phyloP scores from a whole-genome alignment of 2,329 filamentous ascomycete genomes.

The Fusarium sp. region DNA sequence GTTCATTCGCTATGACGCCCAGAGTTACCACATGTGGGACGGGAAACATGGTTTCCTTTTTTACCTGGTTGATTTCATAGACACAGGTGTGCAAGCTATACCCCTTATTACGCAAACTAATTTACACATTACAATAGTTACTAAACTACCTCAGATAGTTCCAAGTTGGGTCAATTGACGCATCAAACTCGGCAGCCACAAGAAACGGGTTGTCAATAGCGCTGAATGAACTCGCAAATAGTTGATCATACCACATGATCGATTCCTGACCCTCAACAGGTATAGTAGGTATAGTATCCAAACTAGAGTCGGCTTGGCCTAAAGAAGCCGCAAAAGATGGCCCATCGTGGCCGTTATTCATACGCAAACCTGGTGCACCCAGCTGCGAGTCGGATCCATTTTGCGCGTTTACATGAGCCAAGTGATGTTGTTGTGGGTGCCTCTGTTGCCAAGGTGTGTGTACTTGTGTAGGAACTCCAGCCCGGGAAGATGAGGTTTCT shows the following conservation, averaged over 20 bases:
- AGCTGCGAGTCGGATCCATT: not conserved
- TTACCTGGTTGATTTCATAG: not conserved
- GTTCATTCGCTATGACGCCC: not conserved
- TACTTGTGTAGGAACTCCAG: not conserved
- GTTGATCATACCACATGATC: constrained; percentile 49
- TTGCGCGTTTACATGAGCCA: not conserved
- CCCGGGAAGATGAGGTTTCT: no score
- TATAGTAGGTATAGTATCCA: constrained; percentile 21
- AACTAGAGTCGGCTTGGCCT: not conserved
- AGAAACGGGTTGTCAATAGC: constrained; percentile 48
- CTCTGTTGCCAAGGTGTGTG: constrained; percentile 6
- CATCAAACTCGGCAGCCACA: constrained; percentile 46
- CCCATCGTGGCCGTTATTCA: not conserved
- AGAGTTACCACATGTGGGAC: not conserved
- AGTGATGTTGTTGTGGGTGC: not conserved
- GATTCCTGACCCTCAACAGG: constrained; percentile 47
- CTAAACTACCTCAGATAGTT: constrained; percentile 37
- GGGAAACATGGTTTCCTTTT: no score
- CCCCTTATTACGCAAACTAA: not conserved
- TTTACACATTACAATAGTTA: not conserved
- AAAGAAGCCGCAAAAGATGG: not conserved
- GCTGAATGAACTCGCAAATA: constrained; percentile 48
- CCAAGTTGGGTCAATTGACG: constrained; percentile 47
- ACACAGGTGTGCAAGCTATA: not conserved
- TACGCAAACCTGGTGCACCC: not conserved